Percentiles rank a stretch among this genome's conserved stretches.
Conservation (phyloP, 1,284 basidiomycete genomes). For the Exsudoporus floridanus region DNA sequence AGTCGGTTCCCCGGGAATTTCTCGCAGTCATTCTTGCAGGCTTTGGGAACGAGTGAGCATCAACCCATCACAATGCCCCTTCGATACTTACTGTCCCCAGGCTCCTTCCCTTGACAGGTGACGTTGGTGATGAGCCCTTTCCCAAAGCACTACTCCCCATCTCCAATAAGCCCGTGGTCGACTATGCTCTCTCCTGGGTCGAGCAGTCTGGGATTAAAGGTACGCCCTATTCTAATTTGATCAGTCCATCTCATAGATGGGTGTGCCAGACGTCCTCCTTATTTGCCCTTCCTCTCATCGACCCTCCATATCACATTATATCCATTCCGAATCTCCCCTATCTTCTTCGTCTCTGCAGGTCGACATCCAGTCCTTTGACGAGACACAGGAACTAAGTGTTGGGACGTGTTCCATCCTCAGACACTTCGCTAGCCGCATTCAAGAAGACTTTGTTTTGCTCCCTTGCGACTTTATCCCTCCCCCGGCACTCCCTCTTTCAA, state of each 20-base stretch:
- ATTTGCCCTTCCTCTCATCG: constrained; percentile 80
- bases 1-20: constrained; percentile 65
- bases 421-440: constrained; percentile 67
- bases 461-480: constrained; percentile 90
- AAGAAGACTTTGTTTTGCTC: constrained; percentile 85
- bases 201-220: constrained; percentile 85
- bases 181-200: constrained; percentile 83
- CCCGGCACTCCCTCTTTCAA: constrained; percentile 64
- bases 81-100: constrained; percentile 40
- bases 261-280: constrained; percentile 71
- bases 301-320: constrained; percentile 74
- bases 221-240: constrained; percentile 33
- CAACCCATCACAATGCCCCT: neutral
- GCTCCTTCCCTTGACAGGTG: constrained; percentile 67
- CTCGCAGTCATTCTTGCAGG: constrained; percentile 83
- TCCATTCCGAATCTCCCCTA: constrained; percentile 64
- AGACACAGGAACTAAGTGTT: constrained; percentile 57
- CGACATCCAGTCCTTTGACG: constrained; percentile 75
- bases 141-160: constrained; percentile 87
- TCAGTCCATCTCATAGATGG: constrained; percentile 8
- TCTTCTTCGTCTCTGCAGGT: constrained; percentile 61
- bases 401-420: constrained; percentile 72
- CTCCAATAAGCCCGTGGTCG: constrained; percentile 84
- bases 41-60: constrained; percentile 78
- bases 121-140: constrained; percentile 71